Evolutionary conservation across 148 eudicot genomes (phyloP).

Genomic region (Rhododendron henanense): DNA sequence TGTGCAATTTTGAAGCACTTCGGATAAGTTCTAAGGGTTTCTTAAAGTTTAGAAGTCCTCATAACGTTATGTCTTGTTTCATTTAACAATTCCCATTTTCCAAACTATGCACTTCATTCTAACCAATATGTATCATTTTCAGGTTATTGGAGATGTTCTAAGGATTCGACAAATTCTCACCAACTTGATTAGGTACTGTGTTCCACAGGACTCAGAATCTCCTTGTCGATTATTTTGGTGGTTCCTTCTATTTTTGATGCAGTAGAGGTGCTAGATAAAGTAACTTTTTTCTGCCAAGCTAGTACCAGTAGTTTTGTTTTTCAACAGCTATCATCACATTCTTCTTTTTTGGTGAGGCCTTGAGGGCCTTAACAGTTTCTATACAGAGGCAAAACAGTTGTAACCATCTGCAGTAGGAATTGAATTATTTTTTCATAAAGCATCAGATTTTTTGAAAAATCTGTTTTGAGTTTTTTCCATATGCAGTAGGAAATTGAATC

Average conservation of each 20-base stretch:
- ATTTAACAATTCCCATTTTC: not conserved
- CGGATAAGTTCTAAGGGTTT: not conserved
- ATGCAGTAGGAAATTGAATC: not conserved
- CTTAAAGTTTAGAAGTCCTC: not conserved
- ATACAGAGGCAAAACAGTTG: not conserved
- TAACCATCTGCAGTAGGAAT: not conserved
- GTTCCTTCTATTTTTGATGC: not conserved
- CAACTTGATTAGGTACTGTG: conserved; percentile 75
- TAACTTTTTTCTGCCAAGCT: not conserved
- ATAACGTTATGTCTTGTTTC: not conserved
- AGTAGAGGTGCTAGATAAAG: not conserved
- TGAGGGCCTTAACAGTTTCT: not conserved
- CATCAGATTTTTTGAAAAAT: not conserved
- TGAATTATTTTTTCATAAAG: not conserved
- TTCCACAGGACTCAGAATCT: not conserved
- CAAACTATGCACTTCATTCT: not conserved
- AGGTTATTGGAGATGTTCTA: conserved; percentile 92
- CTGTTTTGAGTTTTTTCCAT: not conserved
- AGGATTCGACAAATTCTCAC: conserved; percentile 95
- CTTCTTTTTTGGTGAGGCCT: not conserved
- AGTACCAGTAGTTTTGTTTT: not conserved
- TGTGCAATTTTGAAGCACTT: not conserved
- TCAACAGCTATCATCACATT: not conserved
- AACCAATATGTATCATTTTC: conserved; percentile 21
- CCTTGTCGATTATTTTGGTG: not conserved